Evolutionary conservation across 768 basidiomycete genomes (phyloP).

Genomic region (Leccinum aurantiacum): DNA sequence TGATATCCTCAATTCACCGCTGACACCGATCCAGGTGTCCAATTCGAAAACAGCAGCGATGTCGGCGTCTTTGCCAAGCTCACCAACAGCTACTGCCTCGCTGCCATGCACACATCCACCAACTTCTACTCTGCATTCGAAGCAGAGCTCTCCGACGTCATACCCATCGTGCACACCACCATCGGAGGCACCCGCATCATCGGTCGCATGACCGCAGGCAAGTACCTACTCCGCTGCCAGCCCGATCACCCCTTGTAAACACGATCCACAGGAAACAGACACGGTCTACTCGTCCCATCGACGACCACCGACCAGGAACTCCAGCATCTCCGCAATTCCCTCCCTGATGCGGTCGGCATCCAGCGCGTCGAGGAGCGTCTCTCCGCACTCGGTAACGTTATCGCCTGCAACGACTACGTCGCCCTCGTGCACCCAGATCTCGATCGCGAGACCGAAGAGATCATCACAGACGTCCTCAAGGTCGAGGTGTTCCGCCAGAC

Average conservation of each 20-base stretch:
- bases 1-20: background rate
- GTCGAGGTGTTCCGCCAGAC: slow-evolving; percentile 99
- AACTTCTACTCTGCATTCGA: slow-evolving; percentile 99
- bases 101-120: slow-evolving; percentile 89
- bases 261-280: slow-evolving; percentile 72
- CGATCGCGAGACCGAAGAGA: slow-evolving; percentile 98
- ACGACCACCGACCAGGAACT: slow-evolving; percentile 98
- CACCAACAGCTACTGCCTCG: slow-evolving; percentile 97
- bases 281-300: slow-evolving; percentile 94
- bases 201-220: slow-evolving; percentile 90
- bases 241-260: background rate
- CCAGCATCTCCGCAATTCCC: slow-evolving; percentile 93
- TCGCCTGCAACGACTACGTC: slow-evolving; percentile 98
- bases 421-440: slow-evolving; percentile 98
- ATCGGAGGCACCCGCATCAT: slow-evolving; percentile 94
- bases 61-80: slow-evolving; percentile 97
- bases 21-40: slow-evolving; percentile 56
- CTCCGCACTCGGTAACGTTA: slow-evolving; percentile 96
- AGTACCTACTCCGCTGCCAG: background rate
- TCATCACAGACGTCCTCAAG: slow-evolving; percentile 98
- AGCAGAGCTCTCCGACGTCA: slow-evolving; percentile 86
- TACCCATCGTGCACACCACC: slow-evolving; percentile 95
- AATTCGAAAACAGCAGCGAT: slow-evolving; percentile 94
- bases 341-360: slow-evolving; percentile 90
- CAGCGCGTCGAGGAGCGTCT: slow-evolving; percentile 97